These are phyloP conservation scores for Eimeria zaria DNA, from an alignment of 169 alveolate genomes.

Conservation along the genomic window DNA sequence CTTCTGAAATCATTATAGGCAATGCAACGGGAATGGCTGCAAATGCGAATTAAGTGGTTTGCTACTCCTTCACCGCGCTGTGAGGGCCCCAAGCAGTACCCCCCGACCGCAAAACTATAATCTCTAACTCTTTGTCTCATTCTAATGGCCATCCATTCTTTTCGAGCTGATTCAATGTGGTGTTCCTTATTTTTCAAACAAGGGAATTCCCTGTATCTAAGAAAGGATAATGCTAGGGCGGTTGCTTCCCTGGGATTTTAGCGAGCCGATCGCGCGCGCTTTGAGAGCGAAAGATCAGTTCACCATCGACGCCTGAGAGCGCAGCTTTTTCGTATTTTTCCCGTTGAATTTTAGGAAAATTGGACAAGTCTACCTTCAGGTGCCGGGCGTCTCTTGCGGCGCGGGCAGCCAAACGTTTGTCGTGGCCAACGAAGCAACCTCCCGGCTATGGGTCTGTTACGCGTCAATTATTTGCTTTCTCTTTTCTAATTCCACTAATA, in stretches of 20 bases:
- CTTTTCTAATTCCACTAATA: background rate
- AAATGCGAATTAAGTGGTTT: background rate
- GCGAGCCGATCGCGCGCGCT: slow-evolving; percentile 33
- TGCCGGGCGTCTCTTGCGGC: slow-evolving; percentile 1
- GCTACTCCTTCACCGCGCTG: background rate
- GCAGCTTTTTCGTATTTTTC: background rate
- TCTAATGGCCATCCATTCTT: background rate
- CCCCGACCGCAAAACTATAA: background rate
- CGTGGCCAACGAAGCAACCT: background rate
- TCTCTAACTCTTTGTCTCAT: background rate
- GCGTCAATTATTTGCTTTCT: background rate
- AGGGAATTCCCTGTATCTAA: background rate
- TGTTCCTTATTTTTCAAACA: background rate
- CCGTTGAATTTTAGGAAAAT: background rate
- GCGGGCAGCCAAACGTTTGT: background rate
- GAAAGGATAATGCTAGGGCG: background rate
- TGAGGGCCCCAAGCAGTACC: slow-evolving; percentile 14
- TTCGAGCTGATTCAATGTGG: background rate
- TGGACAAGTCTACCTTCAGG: background rate
- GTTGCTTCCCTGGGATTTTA: background rate
- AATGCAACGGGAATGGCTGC: background rate
- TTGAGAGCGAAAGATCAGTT: background rate
- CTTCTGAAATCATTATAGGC: background rate
- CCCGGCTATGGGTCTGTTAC: background rate
- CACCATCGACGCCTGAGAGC: background rate